Evolutionary conservation across 345 rosid species (phyloP).

Genomic region (Kernera saxatilis): DNA sequence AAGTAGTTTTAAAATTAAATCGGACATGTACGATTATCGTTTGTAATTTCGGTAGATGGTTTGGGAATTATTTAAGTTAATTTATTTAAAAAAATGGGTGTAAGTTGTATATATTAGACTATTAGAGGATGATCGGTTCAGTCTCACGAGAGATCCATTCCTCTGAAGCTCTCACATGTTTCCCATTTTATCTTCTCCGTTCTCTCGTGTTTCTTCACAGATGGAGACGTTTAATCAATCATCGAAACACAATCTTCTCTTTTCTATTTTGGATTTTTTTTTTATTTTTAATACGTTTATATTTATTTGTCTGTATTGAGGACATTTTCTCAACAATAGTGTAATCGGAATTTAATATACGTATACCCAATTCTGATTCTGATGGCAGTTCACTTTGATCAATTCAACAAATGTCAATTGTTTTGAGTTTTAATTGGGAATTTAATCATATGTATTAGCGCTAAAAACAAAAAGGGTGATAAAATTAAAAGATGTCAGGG

Average conservation of each 20-base stretch:
- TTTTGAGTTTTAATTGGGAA: background rate
- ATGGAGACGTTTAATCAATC: slow-evolving; percentile 31
- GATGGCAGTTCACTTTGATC: background rate
- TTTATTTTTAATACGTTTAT: background rate
- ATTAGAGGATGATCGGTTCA: slow-evolving; percentile 27
- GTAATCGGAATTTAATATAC: background rate
- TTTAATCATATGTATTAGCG: background rate
- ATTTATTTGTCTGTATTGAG: background rate
- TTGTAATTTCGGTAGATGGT: background rate
- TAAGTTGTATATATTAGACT: background rate
- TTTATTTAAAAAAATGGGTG: background rate
- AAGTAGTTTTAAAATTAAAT: background rate
- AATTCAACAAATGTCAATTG: background rate
- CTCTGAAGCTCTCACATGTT: slow-evolving; percentile 29
- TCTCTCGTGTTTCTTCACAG: slow-evolving; percentile 37
- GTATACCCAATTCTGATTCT: background rate
- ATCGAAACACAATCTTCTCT: slow-evolving; percentile 10
- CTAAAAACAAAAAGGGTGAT: background rate
- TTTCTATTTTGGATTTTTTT: background rate
- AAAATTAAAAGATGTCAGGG: slow-evolving; percentile 5
- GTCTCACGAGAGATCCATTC: slow-evolving; percentile 41
- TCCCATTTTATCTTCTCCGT: slow-evolving; percentile 32
- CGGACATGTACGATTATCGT: background rate
- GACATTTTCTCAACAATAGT: background rate
- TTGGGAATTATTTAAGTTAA: background rate